These are phyloP conservation scores for Gilbertella persicaria DNA, from an alignment of 371 early-diverging fungal species.

Conservation along the genomic window DNA sequence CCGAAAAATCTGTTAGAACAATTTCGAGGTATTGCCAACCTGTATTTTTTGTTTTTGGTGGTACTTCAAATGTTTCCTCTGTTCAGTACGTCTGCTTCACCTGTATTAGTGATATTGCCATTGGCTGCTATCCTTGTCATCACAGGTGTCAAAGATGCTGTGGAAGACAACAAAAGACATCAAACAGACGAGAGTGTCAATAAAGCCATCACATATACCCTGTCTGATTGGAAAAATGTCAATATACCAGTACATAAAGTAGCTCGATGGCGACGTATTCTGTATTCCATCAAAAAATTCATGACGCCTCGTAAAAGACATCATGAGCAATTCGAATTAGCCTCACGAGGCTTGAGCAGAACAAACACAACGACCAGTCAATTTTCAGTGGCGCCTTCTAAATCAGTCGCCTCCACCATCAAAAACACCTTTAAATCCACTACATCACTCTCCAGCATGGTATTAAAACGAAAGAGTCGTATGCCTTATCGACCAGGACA, in stretches of 20 bases:
- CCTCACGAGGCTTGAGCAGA: constrained; percentile 6
- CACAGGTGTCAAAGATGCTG: constrained; percentile 92
- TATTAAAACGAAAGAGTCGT: constrained; percentile 23
- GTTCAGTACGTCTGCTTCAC: constrained; percentile 68
- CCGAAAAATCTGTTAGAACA: constrained; percentile 94
- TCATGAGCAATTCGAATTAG: constrained; percentile 16
- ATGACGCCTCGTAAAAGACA: not conserved
- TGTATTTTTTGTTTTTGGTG: constrained; percentile 90
- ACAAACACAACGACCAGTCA: constrained; percentile 5
- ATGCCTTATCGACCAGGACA: constrained; percentile 55
- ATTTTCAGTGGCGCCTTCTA: not conserved
- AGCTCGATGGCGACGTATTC: constrained; percentile 30
- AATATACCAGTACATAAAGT: constrained; percentile 52
- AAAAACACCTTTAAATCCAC: constrained; percentile 26
- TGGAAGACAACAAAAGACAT: constrained; percentile 94
- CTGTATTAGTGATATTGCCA: constrained; percentile 84
- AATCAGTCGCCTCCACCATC: constrained; percentile 12
- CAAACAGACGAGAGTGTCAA: constrained; percentile 81
- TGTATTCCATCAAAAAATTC: not conserved
- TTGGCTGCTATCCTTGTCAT: constrained; percentile 79
- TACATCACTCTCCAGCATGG: constrained; percentile 26
- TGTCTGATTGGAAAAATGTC: constrained; percentile 60
- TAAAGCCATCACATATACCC: constrained; percentile 54
- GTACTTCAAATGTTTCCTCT: constrained; percentile 83
- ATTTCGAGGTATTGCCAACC: constrained; percentile 89